Conservation (phyloP, 148 eudicot genomes). For the Rhododendron molle region DNA sequence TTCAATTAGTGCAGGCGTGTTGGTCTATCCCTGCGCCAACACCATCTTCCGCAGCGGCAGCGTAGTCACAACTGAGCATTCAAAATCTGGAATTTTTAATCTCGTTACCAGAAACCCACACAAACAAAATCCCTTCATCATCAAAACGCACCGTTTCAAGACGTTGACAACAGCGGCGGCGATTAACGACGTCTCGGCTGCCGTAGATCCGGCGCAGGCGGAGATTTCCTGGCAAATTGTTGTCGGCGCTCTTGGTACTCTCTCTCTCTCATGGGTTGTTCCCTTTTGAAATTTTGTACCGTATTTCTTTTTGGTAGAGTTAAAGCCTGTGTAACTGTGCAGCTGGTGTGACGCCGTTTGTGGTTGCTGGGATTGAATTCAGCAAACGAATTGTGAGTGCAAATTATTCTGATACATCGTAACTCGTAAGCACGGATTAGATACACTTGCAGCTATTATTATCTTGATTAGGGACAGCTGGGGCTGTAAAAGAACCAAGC, state of each 20-base stretch:
- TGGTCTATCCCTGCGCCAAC: neutral
- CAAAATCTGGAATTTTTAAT: neutral
- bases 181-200: slow-evolving; percentile 22
- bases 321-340: slow-evolving; percentile 19
- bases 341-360: slow-evolving; percentile 85
- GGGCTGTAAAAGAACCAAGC: neutral
- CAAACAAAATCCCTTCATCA: neutral
- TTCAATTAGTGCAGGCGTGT: neutral
- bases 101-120: neutral
- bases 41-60: neutral
- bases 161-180: neutral
- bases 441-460: neutral
- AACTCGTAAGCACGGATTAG: neutral
- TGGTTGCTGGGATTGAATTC: slow-evolving; percentile 89
- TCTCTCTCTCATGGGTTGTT: neutral
- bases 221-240: slow-evolving; percentile 70
- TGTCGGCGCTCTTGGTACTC: slow-evolving; percentile 55
- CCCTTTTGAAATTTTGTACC: neutral
- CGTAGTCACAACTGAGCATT: neutral
- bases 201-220: slow-evolving; percentile 36
- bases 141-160: neutral
- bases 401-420: neutral
- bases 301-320: neutral
- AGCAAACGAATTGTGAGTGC: slow-evolving; percentile 79
- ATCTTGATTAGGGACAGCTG: neutral